Conservation (phyloP, 2,329 filamentous ascomycete species). For the Neofusicoccum parvum region DNA sequence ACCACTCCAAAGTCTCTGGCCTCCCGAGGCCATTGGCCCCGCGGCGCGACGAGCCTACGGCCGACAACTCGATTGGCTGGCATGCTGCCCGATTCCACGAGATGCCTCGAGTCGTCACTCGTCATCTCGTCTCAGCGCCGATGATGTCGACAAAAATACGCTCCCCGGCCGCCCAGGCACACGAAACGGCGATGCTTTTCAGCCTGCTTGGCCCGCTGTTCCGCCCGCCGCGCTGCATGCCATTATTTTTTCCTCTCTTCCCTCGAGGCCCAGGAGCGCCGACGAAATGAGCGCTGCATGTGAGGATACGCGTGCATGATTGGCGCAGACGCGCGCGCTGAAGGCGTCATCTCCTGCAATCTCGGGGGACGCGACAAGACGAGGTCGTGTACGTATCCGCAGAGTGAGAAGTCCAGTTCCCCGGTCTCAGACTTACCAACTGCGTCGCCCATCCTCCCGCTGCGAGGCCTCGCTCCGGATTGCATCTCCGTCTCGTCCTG, state of each 20-base stretch:
- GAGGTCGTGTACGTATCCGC: constrained; percentile 4
- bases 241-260: neutral
- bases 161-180: neutral
- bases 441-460: neutral
- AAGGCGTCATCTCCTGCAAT: constrained; percentile 17
- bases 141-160: neutral
- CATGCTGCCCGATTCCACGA: neutral
- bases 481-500: constrained; percentile 5
- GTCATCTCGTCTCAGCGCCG: too few species aligned
- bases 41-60: neutral
- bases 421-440: constrained; percentile 12
- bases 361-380: constrained; percentile 17
- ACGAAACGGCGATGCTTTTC: constrained; percentile 6
- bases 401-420: neutral
- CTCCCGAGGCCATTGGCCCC: neutral
- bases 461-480: neutral
- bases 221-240: neutral
- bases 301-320: constrained; percentile 1
- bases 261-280: constrained; percentile 3
- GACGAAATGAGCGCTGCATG: constrained; percentile 7
- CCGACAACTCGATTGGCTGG: neutral
- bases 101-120: neutral
- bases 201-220: neutral
- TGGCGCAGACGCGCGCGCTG: constrained; percentile 1
- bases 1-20: neutral